A percentile compares a stretch with the other conserved stretches of the same genome.
phyloP scores from a whole-genome alignment of 148 eudicot species.

The Spergularia marina region DNA sequence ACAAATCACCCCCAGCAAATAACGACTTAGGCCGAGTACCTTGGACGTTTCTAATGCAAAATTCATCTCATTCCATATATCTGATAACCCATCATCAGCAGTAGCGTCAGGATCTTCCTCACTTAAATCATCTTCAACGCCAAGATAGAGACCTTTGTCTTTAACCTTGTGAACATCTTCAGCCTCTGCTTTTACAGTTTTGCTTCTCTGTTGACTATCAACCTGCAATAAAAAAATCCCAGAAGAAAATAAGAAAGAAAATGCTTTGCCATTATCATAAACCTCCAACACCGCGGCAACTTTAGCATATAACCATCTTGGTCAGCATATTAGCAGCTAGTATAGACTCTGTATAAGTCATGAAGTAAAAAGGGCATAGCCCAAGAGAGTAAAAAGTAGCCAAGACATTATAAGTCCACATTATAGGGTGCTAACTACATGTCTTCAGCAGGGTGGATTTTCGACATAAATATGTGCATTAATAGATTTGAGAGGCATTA shows the following conservation, averaged over 20 bases:
- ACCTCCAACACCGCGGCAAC: not conserved
- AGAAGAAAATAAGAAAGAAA: not conserved
- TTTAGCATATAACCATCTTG: not conserved
- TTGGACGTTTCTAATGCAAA: slow-evolving; percentile 72
- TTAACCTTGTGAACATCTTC: slow-evolving; percentile 28
- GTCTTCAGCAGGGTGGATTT: not conserved
- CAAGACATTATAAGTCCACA: not conserved
- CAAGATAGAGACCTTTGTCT: slow-evolving; percentile 59
- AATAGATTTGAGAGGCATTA: not conserved
- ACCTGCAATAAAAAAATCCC: slow-evolving; percentile 30
- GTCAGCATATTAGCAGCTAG: not conserved
- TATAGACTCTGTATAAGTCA: not conserved
- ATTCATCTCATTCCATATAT: slow-evolving; percentile 87
- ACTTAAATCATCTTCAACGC: slow-evolving; percentile 47
- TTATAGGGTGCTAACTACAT: not conserved
- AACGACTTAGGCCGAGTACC: slow-evolving; percentile 36
- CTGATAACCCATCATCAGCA: slow-evolving; percentile 51
- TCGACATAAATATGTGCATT: not conserved
- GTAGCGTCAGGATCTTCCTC: slow-evolving; percentile 36
- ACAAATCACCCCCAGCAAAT: not conserved
- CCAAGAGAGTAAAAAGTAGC: no score
- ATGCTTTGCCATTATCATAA: not conserved
- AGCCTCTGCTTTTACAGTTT: slow-evolving; percentile 25
- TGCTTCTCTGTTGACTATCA: slow-evolving; percentile 22
- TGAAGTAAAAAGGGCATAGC: not conserved